These are phyloP conservation scores for Terana coerulea DNA, from an alignment of 768 basidiomycete genomes.

Conservation along the genomic window DNA sequence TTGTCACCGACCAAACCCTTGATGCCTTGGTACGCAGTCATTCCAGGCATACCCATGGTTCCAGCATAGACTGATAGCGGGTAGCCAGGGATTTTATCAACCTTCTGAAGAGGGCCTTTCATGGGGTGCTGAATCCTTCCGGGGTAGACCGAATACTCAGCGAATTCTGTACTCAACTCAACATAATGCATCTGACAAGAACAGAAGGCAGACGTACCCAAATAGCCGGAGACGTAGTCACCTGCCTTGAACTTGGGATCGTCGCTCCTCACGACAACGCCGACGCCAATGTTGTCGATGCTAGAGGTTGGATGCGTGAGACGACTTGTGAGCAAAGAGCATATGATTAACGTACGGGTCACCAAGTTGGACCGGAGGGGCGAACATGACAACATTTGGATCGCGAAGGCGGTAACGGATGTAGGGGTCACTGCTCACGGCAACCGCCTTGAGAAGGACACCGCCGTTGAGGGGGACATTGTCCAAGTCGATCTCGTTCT, in stretches of 20 bases:
- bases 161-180: slow-evolving; percentile 1
- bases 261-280: slow-evolving; percentile 8
- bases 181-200: no score
- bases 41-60: slow-evolving; percentile 12
- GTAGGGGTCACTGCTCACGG: slow-evolving; percentile 17
- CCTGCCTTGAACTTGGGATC: slow-evolving; percentile 8
- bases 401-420: slow-evolving; percentile 15
- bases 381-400: slow-evolving; percentile 1
- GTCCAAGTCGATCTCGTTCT: slow-evolving; percentile 14
- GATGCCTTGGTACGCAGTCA: slow-evolving; percentile 31
- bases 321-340: neutral
- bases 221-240: slow-evolving; percentile 7
- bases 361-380: neutral
- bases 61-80: slow-evolving; percentile 2
- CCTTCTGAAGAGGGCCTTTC: slow-evolving; percentile 2
- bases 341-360: neutral
- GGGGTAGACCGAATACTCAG: slow-evolving; percentile 10
- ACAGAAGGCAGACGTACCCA: neutral
- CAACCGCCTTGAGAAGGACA: slow-evolving; percentile 15
- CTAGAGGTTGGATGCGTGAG: neutral
- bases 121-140: neutral
- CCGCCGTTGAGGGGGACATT: slow-evolving; percentile 18
- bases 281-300: slow-evolving; percentile 13
- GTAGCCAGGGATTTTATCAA: neutral
- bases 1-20: slow-evolving; percentile 29